These are phyloP conservation scores for Nitzschia putrida DNA, from an alignment of 108 stramenopile species.

Conservation along the genomic window DNA sequence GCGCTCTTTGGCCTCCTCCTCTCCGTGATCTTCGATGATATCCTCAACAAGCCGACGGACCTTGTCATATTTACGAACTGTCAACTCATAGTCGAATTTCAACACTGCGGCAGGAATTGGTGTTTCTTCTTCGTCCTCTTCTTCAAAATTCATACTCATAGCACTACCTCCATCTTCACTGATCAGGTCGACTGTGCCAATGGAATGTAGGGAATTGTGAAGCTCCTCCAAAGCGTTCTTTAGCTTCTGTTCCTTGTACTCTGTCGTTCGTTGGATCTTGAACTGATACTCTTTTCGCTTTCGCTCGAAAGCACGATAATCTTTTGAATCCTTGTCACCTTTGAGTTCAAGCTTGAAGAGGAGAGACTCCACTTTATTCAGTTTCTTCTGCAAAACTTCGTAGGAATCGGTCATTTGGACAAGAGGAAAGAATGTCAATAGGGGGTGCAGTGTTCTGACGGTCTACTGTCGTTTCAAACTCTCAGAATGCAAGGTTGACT, in stretches of 20 bases:
- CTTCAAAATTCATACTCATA: neutral
- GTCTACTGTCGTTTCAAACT: too few relatives aligned
- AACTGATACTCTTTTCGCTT: slow-evolving; percentile 7
- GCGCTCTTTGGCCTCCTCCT: slow-evolving; percentile 1
- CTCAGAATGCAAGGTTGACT: too few relatives aligned
- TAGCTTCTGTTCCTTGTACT: slow-evolving; percentile 24
- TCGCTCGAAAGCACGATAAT: slow-evolving; percentile 18
- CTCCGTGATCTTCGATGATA: neutral
- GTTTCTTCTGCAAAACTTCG: slow-evolving; percentile 11
- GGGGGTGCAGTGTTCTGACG: too few relatives aligned
- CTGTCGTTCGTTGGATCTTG: slow-evolving; percentile 11
- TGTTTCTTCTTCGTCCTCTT: neutral
- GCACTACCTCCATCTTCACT: neutral
- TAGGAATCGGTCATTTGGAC: neutral
- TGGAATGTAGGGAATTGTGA: slow-evolving; percentile 14
- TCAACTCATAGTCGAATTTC: slow-evolving; percentile 11
- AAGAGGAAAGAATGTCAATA: too few relatives aligned
- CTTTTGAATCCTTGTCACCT: slow-evolving; percentile 11
- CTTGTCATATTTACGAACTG: slow-evolving; percentile 13
- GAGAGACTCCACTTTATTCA: slow-evolving; percentile 9
- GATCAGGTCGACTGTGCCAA: neutral
- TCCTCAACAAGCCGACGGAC: neutral
- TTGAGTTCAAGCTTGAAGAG: neutral
- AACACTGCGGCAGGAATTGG: neutral
- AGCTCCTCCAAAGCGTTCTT: slow-evolving; percentile 16